phyloP scores from a whole-genome alignment of 805 yeast species.

The Metschnikowia baotianmanensis region DNA sequence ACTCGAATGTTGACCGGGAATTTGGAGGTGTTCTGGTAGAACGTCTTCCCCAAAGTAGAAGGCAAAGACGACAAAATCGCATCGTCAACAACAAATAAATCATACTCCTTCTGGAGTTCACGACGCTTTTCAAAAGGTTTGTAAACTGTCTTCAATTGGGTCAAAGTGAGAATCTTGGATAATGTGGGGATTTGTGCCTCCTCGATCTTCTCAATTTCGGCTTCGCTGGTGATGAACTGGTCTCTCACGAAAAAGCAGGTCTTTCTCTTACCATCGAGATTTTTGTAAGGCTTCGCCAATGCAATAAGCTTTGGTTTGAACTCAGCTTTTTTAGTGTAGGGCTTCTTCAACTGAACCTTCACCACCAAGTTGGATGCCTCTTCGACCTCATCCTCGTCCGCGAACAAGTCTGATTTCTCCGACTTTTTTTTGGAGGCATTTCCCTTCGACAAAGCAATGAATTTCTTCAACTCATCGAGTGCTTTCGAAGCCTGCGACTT shows the following conservation, averaged over 20 bases:
- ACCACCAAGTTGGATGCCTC: constrained; percentile 58
- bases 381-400: constrained; percentile 41
- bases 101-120: constrained; percentile 63
- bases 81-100: constrained; percentile 82
- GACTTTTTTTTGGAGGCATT: constrained; percentile 24
- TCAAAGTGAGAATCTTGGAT: constrained; percentile 60
- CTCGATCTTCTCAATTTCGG: constrained; percentile 46
- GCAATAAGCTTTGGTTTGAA: constrained; percentile 54
- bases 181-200: constrained; percentile 45
- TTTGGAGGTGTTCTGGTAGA: constrained; percentile 55
- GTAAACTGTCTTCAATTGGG: constrained; percentile 78
- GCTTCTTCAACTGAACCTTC: constrained; percentile 64
- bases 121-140: constrained; percentile 89
- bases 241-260: constrained; percentile 74
- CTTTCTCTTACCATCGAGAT: constrained; percentile 42
- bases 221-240: constrained; percentile 42
- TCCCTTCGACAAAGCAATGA: constrained; percentile 35
- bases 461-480: constrained; percentile 63
- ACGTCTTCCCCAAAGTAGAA: constrained; percentile 74
- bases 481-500: constrained; percentile 41
- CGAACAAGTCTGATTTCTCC: constrained; percentile 49
- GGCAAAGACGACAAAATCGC: constrained; percentile 79
- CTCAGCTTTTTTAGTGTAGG: constrained; percentile 55
- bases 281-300: constrained; percentile 47
- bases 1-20: constrained; percentile 66